Evolutionary conservation across 2,329 filamentous ascomycete species (phyloP).

Genomic region (Hypomyces rosellus): DNA sequence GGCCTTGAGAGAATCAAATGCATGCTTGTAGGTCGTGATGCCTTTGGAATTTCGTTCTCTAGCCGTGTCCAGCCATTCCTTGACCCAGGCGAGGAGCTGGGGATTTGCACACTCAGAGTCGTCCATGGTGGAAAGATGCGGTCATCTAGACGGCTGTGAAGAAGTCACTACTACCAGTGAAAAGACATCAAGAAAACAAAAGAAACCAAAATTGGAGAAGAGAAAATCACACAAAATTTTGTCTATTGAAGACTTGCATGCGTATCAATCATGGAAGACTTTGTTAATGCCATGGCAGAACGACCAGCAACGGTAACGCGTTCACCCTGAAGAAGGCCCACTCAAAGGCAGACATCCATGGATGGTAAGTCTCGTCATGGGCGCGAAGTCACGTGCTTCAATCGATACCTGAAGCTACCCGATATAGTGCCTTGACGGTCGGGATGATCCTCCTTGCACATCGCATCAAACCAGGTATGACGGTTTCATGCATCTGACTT

Average conservation of each 20-base stretch:
- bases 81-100: slow-evolving; percentile 64
- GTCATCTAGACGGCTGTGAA: too few relatives aligned
- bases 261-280: not conserved
- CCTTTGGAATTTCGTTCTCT: slow-evolving; percentile 65
- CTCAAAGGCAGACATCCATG: too few relatives aligned
- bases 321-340: not conserved
- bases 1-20: slow-evolving; percentile 69
- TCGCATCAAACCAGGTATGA: too few relatives aligned
- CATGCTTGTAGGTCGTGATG: slow-evolving; percentile 64
- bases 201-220: not conserved
- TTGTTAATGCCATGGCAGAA: not conserved
- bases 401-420: too few relatives aligned
- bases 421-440: too few relatives aligned
- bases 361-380: not conserved
- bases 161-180: not conserved
- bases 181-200: not conserved
- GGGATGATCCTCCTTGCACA: too few relatives aligned
- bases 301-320: not conserved
- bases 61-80: slow-evolving; percentile 69
- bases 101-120: slow-evolving; percentile 57
- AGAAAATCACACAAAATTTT: not conserved
- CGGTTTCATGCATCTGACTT: too few relatives aligned
- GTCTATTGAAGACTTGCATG: not conserved
- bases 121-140: slow-evolving; percentile 7
- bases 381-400: slow-evolving; percentile 8